Percentiles rank a stretch among this genome's conserved stretches.
Conservation (phyloP, 2,329 filamentous ascomycete genomes). For the Phaeosphaeria sp. region DNA sequence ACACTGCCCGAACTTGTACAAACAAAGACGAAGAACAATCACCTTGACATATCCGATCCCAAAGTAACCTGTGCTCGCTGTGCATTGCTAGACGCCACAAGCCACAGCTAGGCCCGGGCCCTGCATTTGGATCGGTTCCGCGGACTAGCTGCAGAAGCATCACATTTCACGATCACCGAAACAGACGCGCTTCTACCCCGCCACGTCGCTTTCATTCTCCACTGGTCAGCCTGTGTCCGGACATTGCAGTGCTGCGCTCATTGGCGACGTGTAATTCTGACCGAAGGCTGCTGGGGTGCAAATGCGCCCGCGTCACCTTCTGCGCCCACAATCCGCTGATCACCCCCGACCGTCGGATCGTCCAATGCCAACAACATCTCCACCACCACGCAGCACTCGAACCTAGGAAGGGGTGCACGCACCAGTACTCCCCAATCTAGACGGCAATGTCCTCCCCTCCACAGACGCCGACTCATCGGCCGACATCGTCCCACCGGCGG, state of each 20-base stretch:
- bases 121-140: constrained; percentile 24
- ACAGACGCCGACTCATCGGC: constrained; percentile 48
- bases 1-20: constrained; percentile 12
- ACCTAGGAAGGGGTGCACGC: not conserved
- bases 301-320: constrained; percentile 12
- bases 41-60: constrained; percentile 1
- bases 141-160: constrained; percentile 27
- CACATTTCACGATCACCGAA: constrained; percentile 15
- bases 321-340: constrained; percentile 11
- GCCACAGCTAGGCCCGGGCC: constrained; percentile 7
- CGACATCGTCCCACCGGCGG: constrained; percentile 46
- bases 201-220: constrained; percentile 11
- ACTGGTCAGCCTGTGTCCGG: not conserved
- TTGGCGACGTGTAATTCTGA: not conserved
- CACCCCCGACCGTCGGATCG: constrained; percentile 16
- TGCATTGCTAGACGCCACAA: constrained; percentile 19
- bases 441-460: constrained; percentile 51
- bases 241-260: not conserved
- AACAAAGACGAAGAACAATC: constrained; percentile 7
- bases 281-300: constrained; percentile 9
- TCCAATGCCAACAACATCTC: constrained; percentile 15
- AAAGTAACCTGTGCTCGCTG: constrained; percentile 7
- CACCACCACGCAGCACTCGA: constrained; percentile 1
- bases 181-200: constrained; percentile 20
- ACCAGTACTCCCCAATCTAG: constrained; percentile 1